Evolutionary conservation across 2,329 filamentous ascomycete genomes (phyloP), one percentile per base, ranked within the genome.

Genomic region (Acarospora socialis): DNA sequence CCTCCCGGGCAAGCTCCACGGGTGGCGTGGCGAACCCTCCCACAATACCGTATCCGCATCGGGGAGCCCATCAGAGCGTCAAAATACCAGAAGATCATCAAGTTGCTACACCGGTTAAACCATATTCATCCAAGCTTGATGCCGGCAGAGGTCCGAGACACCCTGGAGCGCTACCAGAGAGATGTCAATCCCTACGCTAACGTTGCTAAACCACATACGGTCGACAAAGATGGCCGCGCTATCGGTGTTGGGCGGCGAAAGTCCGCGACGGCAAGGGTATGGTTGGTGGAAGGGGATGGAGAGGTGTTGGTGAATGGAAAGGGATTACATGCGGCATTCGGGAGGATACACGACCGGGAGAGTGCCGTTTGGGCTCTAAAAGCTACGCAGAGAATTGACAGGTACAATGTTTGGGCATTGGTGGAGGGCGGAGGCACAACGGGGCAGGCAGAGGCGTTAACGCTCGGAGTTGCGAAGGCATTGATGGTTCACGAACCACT

Each of bases 351-450:
- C 53, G 87, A 98, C 56, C 75, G 90, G 25, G 90, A 95, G 63
- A 94, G 83, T 51, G 87, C 82, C 3, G 63, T 93, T 3, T 98
- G 87, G 87, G 75, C 87, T 5, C 59, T 98, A 49, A 83, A 86
- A 48, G 69, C 74, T 30, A 92, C 84, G 15, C 66, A 79, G 25
- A 68, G 90, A 41, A 59, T 92, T 42, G 84, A 93, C 65, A 95
- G 94, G 57, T 98, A 98, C 65, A 98, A 98, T 50, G 73, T 94
- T 3, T 98, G 83, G 77, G 86, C 77, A 32, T 59, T 81, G 30
- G 81, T 84, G 3, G 67, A 70, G 37, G 90, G 90, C 34, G 90
- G 90, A 43, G 90, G 90, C 46, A 79, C 81, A 28, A 98, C 90
- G 30, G 90, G 90, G 2, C 92, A 98, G 59, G 87, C 90, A 5